These are phyloP conservation scores for Margaritispora aquatica DNA, from an alignment of 495 filamentous ascomycete species.

Conservation along the genomic window DNA sequence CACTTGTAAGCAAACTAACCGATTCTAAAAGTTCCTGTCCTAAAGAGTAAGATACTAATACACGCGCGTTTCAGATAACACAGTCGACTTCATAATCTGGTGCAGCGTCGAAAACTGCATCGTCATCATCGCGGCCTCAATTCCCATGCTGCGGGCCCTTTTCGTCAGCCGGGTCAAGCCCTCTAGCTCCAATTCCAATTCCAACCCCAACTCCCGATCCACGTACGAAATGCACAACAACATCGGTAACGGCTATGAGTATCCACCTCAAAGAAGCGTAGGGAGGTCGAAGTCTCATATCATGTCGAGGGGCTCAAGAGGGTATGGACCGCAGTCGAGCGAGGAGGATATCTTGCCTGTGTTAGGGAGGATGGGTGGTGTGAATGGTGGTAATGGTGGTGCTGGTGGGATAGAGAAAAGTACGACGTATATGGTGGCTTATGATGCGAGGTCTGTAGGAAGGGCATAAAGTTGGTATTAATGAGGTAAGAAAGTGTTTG, in stretches of 20 bases:
- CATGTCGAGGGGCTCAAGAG: not conserved
- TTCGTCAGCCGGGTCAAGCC: not conserved
- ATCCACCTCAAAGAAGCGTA: no score
- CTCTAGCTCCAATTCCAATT: no score
- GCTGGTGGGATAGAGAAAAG: not conserved
- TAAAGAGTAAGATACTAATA: not conserved
- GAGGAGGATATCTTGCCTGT: not conserved
- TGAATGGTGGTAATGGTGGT: no score
- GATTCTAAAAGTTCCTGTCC: not conserved
- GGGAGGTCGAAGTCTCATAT: not conserved
- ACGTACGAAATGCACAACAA: not conserved
- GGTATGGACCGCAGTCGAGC: not conserved
- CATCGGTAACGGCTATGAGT: no score
- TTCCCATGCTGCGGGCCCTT: not conserved
- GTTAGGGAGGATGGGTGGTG: no score
- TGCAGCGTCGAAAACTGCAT: not conserved
- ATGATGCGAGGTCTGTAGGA: not conserved
- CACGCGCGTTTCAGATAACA: not conserved
- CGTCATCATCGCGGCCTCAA: not conserved
- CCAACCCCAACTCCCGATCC: no score
- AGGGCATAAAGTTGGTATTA: not conserved
- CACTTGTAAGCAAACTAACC: not conserved
- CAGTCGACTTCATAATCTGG: not conserved
- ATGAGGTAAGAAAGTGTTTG: no score
- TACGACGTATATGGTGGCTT: not conserved